Percentiles rank a stretch among this genome's conserved stretches.
phyloP scores from a whole-genome alignment of 345 rosid species.

The Sapria himalayana region DNA sequence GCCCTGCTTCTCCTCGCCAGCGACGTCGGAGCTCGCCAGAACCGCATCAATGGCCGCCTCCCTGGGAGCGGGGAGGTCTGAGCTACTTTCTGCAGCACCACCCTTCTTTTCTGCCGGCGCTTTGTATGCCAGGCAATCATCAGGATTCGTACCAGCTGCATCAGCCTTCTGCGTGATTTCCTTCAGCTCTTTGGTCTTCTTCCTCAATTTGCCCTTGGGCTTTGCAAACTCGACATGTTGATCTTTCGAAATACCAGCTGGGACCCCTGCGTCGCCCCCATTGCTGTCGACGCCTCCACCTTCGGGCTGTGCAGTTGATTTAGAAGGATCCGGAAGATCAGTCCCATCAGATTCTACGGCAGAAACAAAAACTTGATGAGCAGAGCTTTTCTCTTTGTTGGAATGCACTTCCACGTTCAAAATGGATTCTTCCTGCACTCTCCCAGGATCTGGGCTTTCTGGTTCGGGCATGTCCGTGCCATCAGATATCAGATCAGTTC shows the following conservation, averaged over 20 bases:
- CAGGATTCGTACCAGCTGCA: constrained; percentile 71
- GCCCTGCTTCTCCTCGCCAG: constrained; percentile 15
- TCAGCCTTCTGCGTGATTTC: constrained; percentile 77
- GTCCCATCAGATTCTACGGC: constrained; percentile 6
- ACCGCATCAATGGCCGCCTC: constrained; percentile 13
- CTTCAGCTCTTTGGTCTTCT: constrained; percentile 34
- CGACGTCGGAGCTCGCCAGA: constrained; percentile 12
- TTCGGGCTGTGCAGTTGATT: constrained; percentile 13
- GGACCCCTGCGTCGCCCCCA: constrained; percentile 12
- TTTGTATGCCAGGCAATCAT: constrained; percentile 79
- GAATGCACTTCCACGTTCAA: constrained; percentile 6
- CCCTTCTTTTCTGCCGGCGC: constrained; percentile 76
- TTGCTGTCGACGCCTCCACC: constrained; percentile 15
- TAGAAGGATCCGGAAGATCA: constrained; percentile 16
- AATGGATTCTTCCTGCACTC: constrained; percentile 8
- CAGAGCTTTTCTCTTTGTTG: no score
- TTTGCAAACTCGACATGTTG: no score
- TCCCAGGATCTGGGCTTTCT: no score
- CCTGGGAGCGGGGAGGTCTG: constrained; percentile 16
- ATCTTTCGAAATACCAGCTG: constrained; percentile 23
- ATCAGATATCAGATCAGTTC: no score
- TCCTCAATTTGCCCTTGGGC: no score
- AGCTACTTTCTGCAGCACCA: constrained; percentile 8
- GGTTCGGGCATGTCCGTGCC: no score
- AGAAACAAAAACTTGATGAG: no score